A percentile compares a stretch with the other conserved stretches of the same genome.
phyloP scores from a whole-genome alignment of 306 rosid species.

The Amphicarpaea edgeworthii region DNA sequence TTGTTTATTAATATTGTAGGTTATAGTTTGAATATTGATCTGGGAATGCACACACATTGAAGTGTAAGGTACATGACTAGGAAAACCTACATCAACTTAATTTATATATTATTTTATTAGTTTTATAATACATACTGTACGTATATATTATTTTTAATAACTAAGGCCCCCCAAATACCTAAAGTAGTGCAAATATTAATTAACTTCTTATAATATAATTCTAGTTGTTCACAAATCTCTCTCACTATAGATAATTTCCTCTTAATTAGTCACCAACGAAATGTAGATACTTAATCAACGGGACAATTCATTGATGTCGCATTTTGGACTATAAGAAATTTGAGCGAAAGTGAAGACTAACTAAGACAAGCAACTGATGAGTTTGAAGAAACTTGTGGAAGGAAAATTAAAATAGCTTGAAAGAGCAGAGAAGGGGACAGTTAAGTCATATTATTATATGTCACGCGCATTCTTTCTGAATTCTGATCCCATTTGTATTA shows the following conservation, averaged over 20 bases:
- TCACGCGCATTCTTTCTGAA: not conserved
- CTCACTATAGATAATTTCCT: not conserved
- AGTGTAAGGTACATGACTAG: not conserved
- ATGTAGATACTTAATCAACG: not conserved
- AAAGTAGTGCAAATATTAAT: not conserved
- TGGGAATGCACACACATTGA: not conserved
- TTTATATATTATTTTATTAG: not conserved
- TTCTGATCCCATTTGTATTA: not conserved
- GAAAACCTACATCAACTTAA: not conserved
- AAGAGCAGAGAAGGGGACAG: slow-evolving; percentile 28
- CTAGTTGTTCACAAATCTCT: slow-evolving; percentile 38
- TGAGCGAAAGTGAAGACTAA: not conserved
- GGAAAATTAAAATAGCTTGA: slow-evolving; percentile 20
- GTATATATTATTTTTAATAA: not conserved
- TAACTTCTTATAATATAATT: not conserved
- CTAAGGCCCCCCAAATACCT: not conserved
- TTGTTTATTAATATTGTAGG: not conserved
- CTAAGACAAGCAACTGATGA: slow-evolving; percentile 13
- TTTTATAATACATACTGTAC: not conserved
- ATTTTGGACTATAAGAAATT: slow-evolving; percentile 8
- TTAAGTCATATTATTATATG: not conserved
- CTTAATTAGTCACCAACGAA: slow-evolving; percentile 23
- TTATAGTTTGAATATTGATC: not conserved
- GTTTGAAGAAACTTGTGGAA: not conserved
- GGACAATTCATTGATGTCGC: not conserved